Conservation (phyloP, 2,329 filamentous ascomycete species). For the Ophiocordyceps camponoti-floridani region DNA sequence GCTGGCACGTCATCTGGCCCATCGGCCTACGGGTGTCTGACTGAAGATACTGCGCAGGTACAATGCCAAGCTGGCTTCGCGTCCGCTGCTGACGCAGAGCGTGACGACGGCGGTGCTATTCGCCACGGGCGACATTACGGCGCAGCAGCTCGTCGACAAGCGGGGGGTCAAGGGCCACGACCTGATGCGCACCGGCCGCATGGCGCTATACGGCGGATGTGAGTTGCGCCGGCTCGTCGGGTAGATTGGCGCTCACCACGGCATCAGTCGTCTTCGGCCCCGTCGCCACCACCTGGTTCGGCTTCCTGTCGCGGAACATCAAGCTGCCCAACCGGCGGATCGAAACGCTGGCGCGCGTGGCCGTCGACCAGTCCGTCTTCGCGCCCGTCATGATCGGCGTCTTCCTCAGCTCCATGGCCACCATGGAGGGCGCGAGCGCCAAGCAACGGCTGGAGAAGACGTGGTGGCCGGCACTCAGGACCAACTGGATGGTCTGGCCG, state of each 20-base stretch:
- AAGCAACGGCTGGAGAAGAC: constrained; percentile 52
- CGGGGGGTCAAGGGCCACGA: constrained; percentile 64
- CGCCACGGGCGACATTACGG: constrained; percentile 75
- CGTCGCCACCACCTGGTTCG: constrained; percentile 74
- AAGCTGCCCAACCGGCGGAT: constrained; percentile 42
- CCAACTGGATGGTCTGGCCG: constrained; percentile 85
- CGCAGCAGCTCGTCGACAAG: constrained; percentile 80
- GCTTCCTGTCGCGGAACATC: constrained; percentile 55
- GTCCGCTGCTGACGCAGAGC: constrained; percentile 78
- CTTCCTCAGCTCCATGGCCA: constrained; percentile 73
- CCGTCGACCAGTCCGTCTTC: constrained; percentile 65
- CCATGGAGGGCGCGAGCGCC: constrained; percentile 48
- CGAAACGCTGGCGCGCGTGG: constrained; percentile 63
- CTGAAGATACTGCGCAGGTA: constrained; percentile 42
- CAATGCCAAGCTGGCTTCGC: constrained; percentile 60
- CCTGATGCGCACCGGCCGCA: constrained; percentile 50
- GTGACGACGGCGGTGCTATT: constrained; percentile 85
- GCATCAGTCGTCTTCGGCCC: constrained; percentile 62
- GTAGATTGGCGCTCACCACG: background rate
- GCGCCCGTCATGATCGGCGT: constrained; percentile 66
- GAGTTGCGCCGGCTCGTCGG: constrained; percentile 11
- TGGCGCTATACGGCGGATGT: constrained; percentile 68
- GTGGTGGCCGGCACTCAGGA: constrained; percentile 54
- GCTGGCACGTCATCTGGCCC: constrained; percentile 9
- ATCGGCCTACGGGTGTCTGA: background rate